Conservation (phyloP, 192 early-diverging fungal genomes). For the Backusella mclennaniae region DNA sequence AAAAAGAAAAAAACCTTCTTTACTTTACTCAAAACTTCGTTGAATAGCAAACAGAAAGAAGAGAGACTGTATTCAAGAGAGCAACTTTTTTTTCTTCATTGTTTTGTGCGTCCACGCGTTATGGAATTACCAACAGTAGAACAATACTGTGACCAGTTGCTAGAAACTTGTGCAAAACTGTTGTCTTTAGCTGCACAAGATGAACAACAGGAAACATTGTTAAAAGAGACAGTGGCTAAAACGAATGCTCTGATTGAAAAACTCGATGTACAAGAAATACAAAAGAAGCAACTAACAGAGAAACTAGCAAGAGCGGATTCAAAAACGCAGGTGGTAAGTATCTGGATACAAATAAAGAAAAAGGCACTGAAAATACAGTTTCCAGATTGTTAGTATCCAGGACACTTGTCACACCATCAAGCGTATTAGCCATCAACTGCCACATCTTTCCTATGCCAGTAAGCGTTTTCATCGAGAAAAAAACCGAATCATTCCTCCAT, state of each 20-base stretch:
- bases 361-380: neutral
- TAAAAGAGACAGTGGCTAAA: neutral
- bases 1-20: too few relatives aligned
- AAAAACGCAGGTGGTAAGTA: neutral
- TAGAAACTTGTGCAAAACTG: neutral
- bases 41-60: too few relatives aligned
- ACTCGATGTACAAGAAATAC: neutral
- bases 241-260: neutral
- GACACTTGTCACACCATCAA: neutral
- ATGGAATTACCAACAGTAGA: conserved; percentile 5
- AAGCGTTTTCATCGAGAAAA: neutral
- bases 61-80: too few relatives aligned
- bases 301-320: neutral
- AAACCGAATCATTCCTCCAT: neutral
- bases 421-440: neutral
- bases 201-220: neutral
- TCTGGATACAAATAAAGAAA: neutral
- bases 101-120: neutral
- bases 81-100: too few relatives aligned
- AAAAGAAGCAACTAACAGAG: neutral
- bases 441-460: neutral
- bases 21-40: too few relatives aligned
- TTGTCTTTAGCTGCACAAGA: neutral
- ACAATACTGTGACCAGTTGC: neutral
- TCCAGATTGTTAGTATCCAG: neutral